phyloP scores from a whole-genome alignment of 2,329 filamentous ascomycete genomes.

The Dactylellina parvicollis region DNA sequence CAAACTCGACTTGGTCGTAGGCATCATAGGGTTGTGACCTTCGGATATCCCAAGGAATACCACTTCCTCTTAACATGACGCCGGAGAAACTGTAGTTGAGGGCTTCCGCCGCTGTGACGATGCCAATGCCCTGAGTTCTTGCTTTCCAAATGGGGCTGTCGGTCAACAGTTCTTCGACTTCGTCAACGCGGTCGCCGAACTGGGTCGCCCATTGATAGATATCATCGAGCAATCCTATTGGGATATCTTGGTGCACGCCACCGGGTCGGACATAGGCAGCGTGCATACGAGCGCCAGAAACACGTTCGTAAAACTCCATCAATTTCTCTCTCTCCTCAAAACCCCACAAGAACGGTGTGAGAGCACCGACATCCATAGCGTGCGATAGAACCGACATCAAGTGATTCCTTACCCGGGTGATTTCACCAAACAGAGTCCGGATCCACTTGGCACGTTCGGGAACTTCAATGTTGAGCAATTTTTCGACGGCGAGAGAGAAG shows the following conservation, averaged over 20 bases:
- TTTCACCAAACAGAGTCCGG: slow-evolving; percentile 91
- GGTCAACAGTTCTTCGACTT: slow-evolving; percentile 97
- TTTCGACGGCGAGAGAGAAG: slow-evolving; percentile 94
- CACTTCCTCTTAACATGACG: slow-evolving; percentile 97
- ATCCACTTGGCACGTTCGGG: slow-evolving; percentile 97
- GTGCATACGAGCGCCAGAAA: slow-evolving; percentile 96
- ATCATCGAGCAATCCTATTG: slow-evolving; percentile 91
- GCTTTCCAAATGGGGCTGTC: slow-evolving; percentile 99
- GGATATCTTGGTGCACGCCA: slow-evolving; percentile 94
- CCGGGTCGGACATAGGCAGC: slow-evolving; percentile 96
- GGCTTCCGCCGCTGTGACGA: slow-evolving; percentile 90
- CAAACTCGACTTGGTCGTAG: slow-evolving; percentile 97
- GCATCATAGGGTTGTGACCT: slow-evolving; percentile 98
- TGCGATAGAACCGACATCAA: slow-evolving; percentile 91
- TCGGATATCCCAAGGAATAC: slow-evolving; percentile 94
- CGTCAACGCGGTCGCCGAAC: slow-evolving; percentile 97
- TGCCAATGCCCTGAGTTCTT: slow-evolving; percentile 87
- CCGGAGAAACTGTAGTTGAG: slow-evolving; percentile 96
- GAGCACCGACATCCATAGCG: slow-evolving; percentile 78
- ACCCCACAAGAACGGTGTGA: slow-evolving; percentile 98
- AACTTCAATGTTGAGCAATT: slow-evolving; percentile 95
- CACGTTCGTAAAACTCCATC: slow-evolving; percentile 99
- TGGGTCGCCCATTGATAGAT: slow-evolving; percentile 99
- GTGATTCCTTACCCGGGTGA: slow-evolving; percentile 94
- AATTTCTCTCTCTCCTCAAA: slow-evolving; percentile 99